Base-by-base conservation (phyloP, 441 rosid genomes). In the Populus hybrid region DNA sequence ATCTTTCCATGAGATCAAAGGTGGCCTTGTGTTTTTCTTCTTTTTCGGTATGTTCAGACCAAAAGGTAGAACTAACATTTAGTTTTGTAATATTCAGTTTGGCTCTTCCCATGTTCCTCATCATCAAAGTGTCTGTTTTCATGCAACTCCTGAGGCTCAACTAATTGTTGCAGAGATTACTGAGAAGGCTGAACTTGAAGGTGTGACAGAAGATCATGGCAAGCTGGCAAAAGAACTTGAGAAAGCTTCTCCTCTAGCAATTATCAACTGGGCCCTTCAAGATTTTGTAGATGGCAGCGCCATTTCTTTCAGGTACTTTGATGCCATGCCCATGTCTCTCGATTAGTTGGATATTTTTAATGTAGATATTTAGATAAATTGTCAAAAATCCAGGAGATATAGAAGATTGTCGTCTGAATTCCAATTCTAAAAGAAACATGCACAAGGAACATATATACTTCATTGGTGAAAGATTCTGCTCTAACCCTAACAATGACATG, bases 271-370 rank as follows among this genome's bases (percentile, higher is more conserved):
- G 66, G 77, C 70, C 21, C 69, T 78, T 30, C 72, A 65, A 77
- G 74, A 67, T 12, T 81, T 76, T n/a, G 71, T 79, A 32, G 59
- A 67, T 69, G 73, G 80, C 65, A 64, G 73, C 34, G 75, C 77
- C 24, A 78, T 77, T 63, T 73, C 79, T 38, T 81, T 84, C 76
- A 84, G 84, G 84, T 84, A 61, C 16, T 36, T 70, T 10, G 14
- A 54, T 40, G 23, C 24, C 35, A 20, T 42, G 10, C 38, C 16
- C 32, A 2, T 26, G 3, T 32, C 14, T 46, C 18, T 46, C 57
- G 6, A 46, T 14, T 14, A 46, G 18, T 14, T 46, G 57, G 11
- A 12, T 46, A 46, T 46, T 23, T 23, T 20, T 30, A 1, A 6
- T n/a, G 71, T 69, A 36, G 1, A 12, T 26, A 14, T 32, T 16